Evolutionary conservation across 768 basidiomycete species (phyloP), one percentile per base, ranked within the genome.

Genomic region (Leccinum arenicola): DNA sequence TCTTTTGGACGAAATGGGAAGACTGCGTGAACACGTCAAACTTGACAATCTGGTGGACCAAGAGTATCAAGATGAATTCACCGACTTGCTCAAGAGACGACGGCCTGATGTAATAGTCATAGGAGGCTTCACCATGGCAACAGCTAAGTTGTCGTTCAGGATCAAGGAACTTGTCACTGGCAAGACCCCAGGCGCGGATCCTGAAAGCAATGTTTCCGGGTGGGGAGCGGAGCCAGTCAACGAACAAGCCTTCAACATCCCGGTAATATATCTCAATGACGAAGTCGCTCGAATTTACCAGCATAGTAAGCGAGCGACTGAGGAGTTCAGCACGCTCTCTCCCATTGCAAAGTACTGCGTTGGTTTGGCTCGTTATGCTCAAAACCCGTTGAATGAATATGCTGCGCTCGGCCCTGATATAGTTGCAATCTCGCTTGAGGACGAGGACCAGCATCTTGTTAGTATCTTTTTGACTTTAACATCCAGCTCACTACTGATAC

Each of bases 231-330:
- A 71, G n/a, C 73, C 64, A 49, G 52, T 52, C 53, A 75, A 77
- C 52, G 78, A 78, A 38, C 80, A 81, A 60, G 64, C 66, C 33
- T 82, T 84, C 64, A 76, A 84, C 56, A 88, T 85, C 50, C 88
- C 87, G 2, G 86, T 95, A 57, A 85, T 90, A 38, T 98, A 91
- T 69, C 86, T 92, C 35, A 82, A 83, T 45, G 97, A 99, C 68
- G 93, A 96, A 57, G 88, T 96, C 36, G 97, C 97, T 14, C 83
- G 96, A 47, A 85, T 98, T 47, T 98, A 93, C 73, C 94, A 95
- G 74, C 88, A 95, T 69, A 94, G 91, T 68, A 82, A 85, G 59
- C 88, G 95, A 38, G 93, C 93, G 2, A 78, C 82, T 29, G 86
- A 86, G 54, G 97, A 98, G 74, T 94, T 93, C 68, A 85, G 86